Base-by-base conservation (phyloP, 257 asterid genomes). In the Solanum megistacrolobum region DNA sequence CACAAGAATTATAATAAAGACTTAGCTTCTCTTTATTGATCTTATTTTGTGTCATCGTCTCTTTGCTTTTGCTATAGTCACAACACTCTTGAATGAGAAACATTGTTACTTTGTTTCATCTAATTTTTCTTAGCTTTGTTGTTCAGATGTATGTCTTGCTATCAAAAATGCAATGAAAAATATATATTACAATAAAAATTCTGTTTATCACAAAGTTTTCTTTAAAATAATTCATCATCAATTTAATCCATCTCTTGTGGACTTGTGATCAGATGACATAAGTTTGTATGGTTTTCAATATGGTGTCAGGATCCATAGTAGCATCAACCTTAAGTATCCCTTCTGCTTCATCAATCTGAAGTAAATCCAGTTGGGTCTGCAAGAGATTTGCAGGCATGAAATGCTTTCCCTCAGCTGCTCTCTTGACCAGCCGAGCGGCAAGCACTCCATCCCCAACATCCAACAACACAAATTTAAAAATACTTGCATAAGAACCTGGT, bases 301-400 rank as follows among this genome's bases (percentile, higher is more conserved):
- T 95, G 73, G 88, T 65, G 9, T 81, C 91, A 84, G 99, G 98
- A 66, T 91, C 92, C 34, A 83, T 34, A 14, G 98, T 92, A 78
- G 96, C 98, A 91, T 96, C 98, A 36, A 96, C 95, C 92, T 89
- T 90, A 41, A 89, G 62, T 81, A 97, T 93, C 23, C 95, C 95
- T 92, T 97, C 99, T 39, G 92, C 90, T 89, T 96, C 98, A 89
- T 96, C 98, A 21, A 96, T 89, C 89, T 94, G 94, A 34, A 97
- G 96, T 90, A 90, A 92, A 86, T 94, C 96, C 58, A 97, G 90
- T 87, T 97, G 99, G 38, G 98, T 95, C 85, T 93, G 94, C 94
- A 97, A 92, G 60, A 97, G 96, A 41, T 87, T 91, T 41, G 95
- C 90, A 5, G 98, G 98, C 99, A 97, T 95, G 94, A 96, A 97